These are phyloP conservation scores for Wolfiporia cocos DNA, from an alignment of 1,284 basidiomycete genomes.

Conservation along the genomic window DNA sequence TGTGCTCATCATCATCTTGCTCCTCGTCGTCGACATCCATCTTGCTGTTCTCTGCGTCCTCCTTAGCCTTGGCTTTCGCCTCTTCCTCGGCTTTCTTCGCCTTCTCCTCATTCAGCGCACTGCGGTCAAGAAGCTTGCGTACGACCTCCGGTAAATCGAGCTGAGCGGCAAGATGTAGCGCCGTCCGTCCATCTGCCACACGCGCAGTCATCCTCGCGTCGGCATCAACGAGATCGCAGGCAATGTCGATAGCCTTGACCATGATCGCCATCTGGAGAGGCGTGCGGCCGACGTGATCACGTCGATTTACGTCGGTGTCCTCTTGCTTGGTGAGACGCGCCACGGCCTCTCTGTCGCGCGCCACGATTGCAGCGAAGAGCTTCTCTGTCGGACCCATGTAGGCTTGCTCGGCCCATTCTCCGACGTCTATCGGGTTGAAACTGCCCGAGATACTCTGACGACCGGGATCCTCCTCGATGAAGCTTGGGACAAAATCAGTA, in stretches of 20 bases:
- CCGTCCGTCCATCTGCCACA: conserved; percentile 46
- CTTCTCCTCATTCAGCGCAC: conserved; percentile 30
- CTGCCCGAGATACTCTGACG: conserved; percentile 55
- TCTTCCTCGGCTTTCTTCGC: conserved; percentile 25
- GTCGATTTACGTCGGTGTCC: conserved; percentile 39
- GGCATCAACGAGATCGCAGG: conserved; percentile 43
- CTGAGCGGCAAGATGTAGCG: conserved; percentile 52
- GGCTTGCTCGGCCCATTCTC: conserved; percentile 55
- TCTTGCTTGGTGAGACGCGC: conserved; percentile 31
- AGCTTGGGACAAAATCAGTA: conserved; percentile 25
- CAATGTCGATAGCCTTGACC: conserved; percentile 37
- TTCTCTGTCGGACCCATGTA: conserved; percentile 47
- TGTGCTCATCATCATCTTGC: conserved; percentile 22
- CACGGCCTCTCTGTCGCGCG: conserved; percentile 34
- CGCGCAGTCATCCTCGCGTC: conserved; percentile 48
- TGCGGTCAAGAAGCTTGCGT: conserved; percentile 43
- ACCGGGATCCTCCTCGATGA: conserved; percentile 53
- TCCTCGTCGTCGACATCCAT: conserved; percentile 26
- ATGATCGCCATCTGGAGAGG: conserved; percentile 49
- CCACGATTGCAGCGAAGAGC: conserved; percentile 47
- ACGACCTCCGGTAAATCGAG: conserved; percentile 35
- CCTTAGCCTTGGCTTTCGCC: conserved; percentile 22
- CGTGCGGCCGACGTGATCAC: conserved; percentile 55
- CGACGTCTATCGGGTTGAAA: conserved; percentile 61
- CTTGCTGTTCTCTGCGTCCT: conserved; percentile 22